Conservation (phyloP, 345 rosid species). For the Lenwebbia sp. region DNA sequence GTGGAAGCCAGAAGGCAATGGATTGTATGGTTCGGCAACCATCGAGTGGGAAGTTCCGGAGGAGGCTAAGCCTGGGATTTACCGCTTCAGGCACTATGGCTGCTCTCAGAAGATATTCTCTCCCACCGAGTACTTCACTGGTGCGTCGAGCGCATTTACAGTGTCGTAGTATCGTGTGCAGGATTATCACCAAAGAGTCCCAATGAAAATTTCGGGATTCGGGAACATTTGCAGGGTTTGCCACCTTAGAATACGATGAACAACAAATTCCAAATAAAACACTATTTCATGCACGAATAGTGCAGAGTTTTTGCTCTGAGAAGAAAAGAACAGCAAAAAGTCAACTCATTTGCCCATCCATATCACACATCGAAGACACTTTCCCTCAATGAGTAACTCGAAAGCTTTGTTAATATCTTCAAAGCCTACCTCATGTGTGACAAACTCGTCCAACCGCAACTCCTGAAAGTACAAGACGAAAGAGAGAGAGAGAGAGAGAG, state of each 20-base stretch:
- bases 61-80: conserved; percentile 23
- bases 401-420: conserved; percentile 72
- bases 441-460: conserved; percentile 61
- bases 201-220: background rate
- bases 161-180: conserved; percentile 7
- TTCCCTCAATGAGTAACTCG: conserved; percentile 43
- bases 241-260: background rate
- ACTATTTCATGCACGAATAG: background rate
- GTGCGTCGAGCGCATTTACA: conserved; percentile 36
- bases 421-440: conserved; percentile 64
- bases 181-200: background rate
- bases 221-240: background rate
- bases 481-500: background rate
- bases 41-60: conserved; percentile 40
- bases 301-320: background rate
- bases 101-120: conserved; percentile 25
- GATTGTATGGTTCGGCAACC: conserved; percentile 20
- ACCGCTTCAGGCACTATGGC: conserved; percentile 44
- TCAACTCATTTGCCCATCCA: conserved; percentile 44
- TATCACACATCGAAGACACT: conserved; percentile 62
- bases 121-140: conserved; percentile 29
- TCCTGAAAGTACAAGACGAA: conserved; percentile 23
- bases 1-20: conserved; percentile 23
- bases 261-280: background rate
- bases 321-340: background rate